Evolutionary conservation across 2,329 filamentous ascomycete genomes (phyloP), one percentile per base, ranked within the genome.

Genomic region (Tolypocladium ovalisporum): DNA sequence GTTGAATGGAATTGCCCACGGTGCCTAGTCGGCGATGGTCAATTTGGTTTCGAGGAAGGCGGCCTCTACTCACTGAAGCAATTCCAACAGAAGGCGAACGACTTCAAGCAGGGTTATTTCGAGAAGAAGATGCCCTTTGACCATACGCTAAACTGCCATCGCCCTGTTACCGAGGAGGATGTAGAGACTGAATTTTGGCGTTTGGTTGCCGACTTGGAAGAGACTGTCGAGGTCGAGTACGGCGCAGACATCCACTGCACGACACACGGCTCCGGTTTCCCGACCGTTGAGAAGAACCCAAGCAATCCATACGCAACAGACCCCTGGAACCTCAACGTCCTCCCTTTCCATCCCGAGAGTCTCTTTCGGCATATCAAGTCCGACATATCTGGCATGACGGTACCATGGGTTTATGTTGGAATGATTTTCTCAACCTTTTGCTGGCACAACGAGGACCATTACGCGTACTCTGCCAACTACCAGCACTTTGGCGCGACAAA

Each of bases 381-480:
- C 0, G 94, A 99, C 68, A 95, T 99, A 56, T 97, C 94, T 2
- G 94, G 94, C 40, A 99, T 99, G 94, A 99, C 94, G 0, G 93
- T 99, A 9, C 94, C 94, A 0, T 99, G 94, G 94, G 85, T 99
- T 4, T 99, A 99, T 68, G 94, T 99, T 4, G 94, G 94, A 60
- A 99, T 99, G 94, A 95, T 96, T 42, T 99, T 99, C 70, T 99
- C 94, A 0, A 97, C 94, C 0, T 99, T 99, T 68, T 99, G 94
- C 72, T 99, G 94, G 94, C 94, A 99, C 70, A 97, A 96, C 62
- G 94, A 99, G 68, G 94, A 99, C 67, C 94, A 99, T 68, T 97
- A 96, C 69, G 88, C 94, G 2, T 99, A 97, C 69, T 99, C 94
- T 0, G 89, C 94, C 55, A 99, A 99, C 64, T 99, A 97, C 66